Percentiles rank a stretch among this genome's conserved stretches.
Evolutionary conservation across 805 yeast species (phyloP).

Genomic region (Ogataea pini): DNA sequence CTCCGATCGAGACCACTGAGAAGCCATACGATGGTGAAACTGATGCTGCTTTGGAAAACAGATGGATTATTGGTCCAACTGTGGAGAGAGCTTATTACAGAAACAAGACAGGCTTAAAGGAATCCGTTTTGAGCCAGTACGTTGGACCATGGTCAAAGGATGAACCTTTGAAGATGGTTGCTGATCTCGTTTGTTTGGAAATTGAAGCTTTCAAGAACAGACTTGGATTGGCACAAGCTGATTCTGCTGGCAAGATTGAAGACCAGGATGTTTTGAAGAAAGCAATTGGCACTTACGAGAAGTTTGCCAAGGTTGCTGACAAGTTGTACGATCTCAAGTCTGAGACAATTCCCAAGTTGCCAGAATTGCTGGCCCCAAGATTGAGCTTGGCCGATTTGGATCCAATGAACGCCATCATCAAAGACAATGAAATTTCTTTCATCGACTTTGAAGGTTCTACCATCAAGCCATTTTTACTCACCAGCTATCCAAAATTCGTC

Average conservation of each 20-base stretch:
- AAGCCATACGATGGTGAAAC: slow-evolving; percentile 64
- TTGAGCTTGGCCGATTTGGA: slow-evolving; percentile 81
- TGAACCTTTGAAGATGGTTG: slow-evolving; percentile 62
- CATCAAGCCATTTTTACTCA: slow-evolving; percentile 79
- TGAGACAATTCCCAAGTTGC: slow-evolving; percentile 59
- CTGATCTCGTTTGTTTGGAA: slow-evolving; percentile 66
- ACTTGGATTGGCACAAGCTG: slow-evolving; percentile 55
- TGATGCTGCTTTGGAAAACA: slow-evolving; percentile 49
- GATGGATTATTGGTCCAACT: slow-evolving; percentile 93
- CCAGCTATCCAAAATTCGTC: slow-evolving; percentile 78
- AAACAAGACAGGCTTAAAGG: slow-evolving; percentile 55
- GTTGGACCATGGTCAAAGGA: slow-evolving; percentile 78
- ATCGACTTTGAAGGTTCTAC: slow-evolving; percentile 82
- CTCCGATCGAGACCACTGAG: slow-evolving; percentile 33
- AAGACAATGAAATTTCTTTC: slow-evolving; percentile 49
- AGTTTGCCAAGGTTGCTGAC: slow-evolving; percentile 57
- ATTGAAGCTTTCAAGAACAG: slow-evolving; percentile 58
- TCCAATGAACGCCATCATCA: slow-evolving; percentile 78
- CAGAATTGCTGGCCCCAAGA: slow-evolving; percentile 68
- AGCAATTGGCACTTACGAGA: slow-evolving; percentile 61
- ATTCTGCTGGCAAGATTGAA: slow-evolving; percentile 47
- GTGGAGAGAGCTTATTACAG: slow-evolving; percentile 79
- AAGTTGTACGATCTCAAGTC: slow-evolving; percentile 56
- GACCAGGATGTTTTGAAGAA: slow-evolving; percentile 44
- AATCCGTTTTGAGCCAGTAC: slow-evolving; percentile 46